Evolutionary conservation across 768 basidiomycete species (phyloP), one percentile per base, ranked within the genome.

Genomic region (Boletus insuetus): DNA sequence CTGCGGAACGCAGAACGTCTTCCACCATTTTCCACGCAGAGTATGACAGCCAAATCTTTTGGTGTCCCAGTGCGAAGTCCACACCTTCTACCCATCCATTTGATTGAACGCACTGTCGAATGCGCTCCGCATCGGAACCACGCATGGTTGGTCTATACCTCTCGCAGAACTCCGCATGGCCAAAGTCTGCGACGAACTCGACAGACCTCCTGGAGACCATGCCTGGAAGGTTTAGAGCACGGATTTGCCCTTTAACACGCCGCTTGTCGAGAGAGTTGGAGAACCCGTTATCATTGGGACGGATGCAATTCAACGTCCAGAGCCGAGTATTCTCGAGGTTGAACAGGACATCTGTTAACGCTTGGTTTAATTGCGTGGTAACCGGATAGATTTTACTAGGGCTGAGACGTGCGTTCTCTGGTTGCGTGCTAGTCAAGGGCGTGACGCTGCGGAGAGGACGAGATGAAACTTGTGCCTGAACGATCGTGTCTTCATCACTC

Each of bases 191-290:
- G 41, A 80, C 69, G 56, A 79, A 84, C 41, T 87, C 85, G 38
- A 73, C 65, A 50, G 73, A 76, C 49, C 71, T 74, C 22, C 79
- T 72, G n/a, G 74, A 74, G 42, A 84, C 73, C 63, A 81, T 67
- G 56, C 82, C 80, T 1, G 82, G 76, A 17, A 86, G 72, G 32
- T 82, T 76, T 20, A 84, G 73, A 13, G 78, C 73, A 41, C 75
- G 75, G 17, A 86, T 77, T 58, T 86, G 84, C 3, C 73, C 67
- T 66, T 82, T 84, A 55, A 85, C 81, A 24, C 82, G 73, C 9
- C 82, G 80, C 67, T 82, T 83, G 68, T 86, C 85, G 59, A 86
- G 79, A 20, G 83, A 83, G 58, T 83, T 84, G 10, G 82, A 77
- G 16, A 81, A 80, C 6, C 81, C 79, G 13, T 81, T 83, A 61